Evolutionary conservation across 441 rosid genomes (phyloP), one percentile per base, ranked within the genome.

Genomic region (Kokia cookei): DNA sequence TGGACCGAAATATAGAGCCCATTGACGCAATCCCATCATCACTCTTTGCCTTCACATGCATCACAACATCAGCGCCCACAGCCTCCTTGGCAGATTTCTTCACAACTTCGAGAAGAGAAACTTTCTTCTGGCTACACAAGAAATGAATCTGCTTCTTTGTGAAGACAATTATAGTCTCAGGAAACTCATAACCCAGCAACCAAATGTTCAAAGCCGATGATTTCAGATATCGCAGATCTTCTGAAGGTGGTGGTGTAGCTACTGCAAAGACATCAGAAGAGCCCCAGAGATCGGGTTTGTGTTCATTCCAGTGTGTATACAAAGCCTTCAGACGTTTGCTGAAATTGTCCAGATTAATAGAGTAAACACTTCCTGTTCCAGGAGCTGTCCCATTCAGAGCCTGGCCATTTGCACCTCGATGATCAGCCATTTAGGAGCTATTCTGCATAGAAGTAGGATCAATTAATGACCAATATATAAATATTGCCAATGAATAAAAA

Each of bases 171-270:
- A 90, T 84, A 2, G 94, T 90, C 81, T 90, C 92, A 0, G 92
- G 94, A 59, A 90, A 90, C 86, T 88, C 95, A 27, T 88, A 90
- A 17, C 93, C 92, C 4, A 90, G 47, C 76, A 90, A 80, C 95
- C 93, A 90, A 37, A 88, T 75, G 68, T 87, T 86, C 35, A 90
- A 73, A 14, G 95, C 95, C 0, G 95, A 90, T 2, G 95, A 90
- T 69, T 90, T 88, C 60, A 90, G 81, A 50, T 88, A 87, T 5
- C 90, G 85, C 54, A 88, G 72, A 72, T 90, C 92, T 71, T 86
- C 89, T 0, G 92, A 88, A 72, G 84, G 73, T 10, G 95, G 90
- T n/a, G 90, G 87, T 0, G 94, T 84, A 60, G 90, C 88, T 73
- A 90, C 68, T 0, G 86, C 78, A 64, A 90, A 75, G 50, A 75